These are phyloP conservation scores for Aspergillus ochraceus DNA, from an alignment of 2,329 filamentous ascomycete genomes.

Conservation along the genomic window DNA sequence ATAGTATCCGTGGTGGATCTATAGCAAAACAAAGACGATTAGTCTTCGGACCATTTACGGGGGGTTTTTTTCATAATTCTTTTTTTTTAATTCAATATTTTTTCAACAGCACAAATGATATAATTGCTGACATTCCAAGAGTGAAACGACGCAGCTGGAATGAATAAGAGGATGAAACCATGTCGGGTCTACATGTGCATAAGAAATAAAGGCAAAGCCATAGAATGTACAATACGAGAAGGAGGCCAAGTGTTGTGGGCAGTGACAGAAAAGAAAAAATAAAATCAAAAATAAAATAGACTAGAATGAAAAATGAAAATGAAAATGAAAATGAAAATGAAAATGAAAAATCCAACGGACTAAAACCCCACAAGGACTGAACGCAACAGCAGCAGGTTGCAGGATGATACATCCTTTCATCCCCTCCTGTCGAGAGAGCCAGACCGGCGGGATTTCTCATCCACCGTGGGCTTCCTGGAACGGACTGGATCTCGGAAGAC, in stretches of 20 bases:
- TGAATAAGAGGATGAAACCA: not conserved
- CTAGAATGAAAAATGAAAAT: not conserved
- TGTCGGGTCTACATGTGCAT: not conserved
- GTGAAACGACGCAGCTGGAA: constrained; percentile 21
- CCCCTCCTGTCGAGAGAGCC: constrained; percentile 6
- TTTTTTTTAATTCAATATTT: not conserved
- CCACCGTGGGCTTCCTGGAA: constrained; percentile 5
- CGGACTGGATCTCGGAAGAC: constrained; percentile 12
- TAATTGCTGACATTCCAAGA: constrained; percentile 9
- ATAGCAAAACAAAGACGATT: constrained; percentile 11
- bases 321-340: not conserved
- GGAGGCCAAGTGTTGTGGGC: not conserved
- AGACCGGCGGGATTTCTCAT: constrained; percentile 6
- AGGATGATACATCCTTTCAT: constrained; percentile 3
- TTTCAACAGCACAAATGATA: not conserved
- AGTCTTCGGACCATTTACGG: constrained; percentile 5
- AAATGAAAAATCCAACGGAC: not conserved
- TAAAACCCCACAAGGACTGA: constrained; percentile 1
- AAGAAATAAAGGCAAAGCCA: not conserved
- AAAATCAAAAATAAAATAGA: not conserved
- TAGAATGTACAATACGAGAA: not conserved
- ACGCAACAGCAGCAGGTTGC: not conserved
- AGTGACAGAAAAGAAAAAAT: not conserved
- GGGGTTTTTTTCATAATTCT: not conserved
- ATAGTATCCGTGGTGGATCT: constrained; percentile 27